These are phyloP conservation scores for Epichloe sibirici DNA, from an alignment of 2,329 filamentous ascomycete genomes.

Conservation along the genomic window DNA sequence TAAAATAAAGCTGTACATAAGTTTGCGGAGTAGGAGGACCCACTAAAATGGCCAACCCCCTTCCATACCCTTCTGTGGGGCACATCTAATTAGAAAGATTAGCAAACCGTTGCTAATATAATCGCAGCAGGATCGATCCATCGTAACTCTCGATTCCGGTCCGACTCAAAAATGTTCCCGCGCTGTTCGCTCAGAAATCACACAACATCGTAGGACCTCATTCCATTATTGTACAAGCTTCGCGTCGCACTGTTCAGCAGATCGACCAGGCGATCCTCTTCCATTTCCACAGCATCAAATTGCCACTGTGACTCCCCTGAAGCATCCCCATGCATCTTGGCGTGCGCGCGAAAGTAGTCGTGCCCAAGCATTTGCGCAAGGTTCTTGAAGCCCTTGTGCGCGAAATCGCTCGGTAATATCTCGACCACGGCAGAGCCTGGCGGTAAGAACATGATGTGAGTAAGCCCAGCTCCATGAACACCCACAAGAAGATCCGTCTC, in stretches of 20 bases:
- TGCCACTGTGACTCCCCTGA: background rate
- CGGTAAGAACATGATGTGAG: constrained; percentile 28
- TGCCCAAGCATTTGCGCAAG: constrained; percentile 25
- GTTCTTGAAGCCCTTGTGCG: constrained; percentile 24
- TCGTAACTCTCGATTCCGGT: too few species aligned
- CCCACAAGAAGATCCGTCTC: constrained; percentile 30
- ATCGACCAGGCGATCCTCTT: background rate
- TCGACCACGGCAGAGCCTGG: constrained; percentile 25
- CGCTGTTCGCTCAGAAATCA: background rate
- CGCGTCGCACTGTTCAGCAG: background rate
- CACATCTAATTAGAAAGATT: too few species aligned
- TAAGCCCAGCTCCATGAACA: constrained; percentile 31
- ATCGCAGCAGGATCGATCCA: too few species aligned
- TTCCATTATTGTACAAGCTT: background rate
- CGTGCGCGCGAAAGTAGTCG: constrained; percentile 26
- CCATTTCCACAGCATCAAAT: background rate
- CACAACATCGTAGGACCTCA: too few species aligned
- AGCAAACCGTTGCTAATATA: too few species aligned
- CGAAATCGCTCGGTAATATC: constrained; percentile 22
- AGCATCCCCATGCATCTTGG: constrained; percentile 5
- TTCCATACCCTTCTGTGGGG: background rate
- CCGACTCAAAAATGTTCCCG: too few species aligned
- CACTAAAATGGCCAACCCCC: background rate
- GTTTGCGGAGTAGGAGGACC: too few species aligned
- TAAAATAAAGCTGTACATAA: too few species aligned